A percentile compares a stretch with the other conserved stretches of the same genome.
Conservation (phyloP, 257 asterid species). For the Lavandula angustifolia region DNA sequence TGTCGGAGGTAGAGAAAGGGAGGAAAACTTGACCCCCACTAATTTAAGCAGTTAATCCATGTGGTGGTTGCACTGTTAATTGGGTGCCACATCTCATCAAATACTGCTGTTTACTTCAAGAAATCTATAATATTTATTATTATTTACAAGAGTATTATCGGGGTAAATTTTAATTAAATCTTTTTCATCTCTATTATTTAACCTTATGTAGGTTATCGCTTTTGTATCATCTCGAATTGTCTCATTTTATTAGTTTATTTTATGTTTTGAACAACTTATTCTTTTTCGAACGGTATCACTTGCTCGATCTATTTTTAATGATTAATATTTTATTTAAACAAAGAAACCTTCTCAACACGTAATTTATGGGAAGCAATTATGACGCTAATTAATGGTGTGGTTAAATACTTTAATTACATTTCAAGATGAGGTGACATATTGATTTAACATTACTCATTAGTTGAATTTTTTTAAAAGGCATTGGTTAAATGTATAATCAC, state of each 20-base stretch:
- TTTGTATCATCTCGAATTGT: too few species aligned
- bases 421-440: background rate
- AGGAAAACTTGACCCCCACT: conserved; percentile 42
- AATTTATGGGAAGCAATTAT: background rate
- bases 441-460: conserved; percentile 14
- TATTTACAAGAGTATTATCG: background rate
- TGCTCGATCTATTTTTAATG: too few species aligned
- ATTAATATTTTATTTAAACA: too few species aligned
- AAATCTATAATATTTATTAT: background rate
- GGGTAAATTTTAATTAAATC: too few species aligned
- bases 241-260: too few species aligned
- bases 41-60: conserved; percentile 30
- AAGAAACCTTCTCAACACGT: background rate
- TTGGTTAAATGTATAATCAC: conserved; percentile 10
- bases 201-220: too few species aligned
- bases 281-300: too few species aligned
- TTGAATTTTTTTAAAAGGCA: conserved; percentile 3
- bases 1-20: conserved; percentile 33
- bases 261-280: too few species aligned
- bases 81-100: background rate
- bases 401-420: background rate
- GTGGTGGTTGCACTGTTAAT: conserved; percentile 32
- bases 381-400: conserved; percentile 5
- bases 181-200: too few species aligned
- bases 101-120: background rate